Conservation (phyloP, 2,329 filamentous ascomycete genomes). For the Epichloe glyceriae region DNA sequence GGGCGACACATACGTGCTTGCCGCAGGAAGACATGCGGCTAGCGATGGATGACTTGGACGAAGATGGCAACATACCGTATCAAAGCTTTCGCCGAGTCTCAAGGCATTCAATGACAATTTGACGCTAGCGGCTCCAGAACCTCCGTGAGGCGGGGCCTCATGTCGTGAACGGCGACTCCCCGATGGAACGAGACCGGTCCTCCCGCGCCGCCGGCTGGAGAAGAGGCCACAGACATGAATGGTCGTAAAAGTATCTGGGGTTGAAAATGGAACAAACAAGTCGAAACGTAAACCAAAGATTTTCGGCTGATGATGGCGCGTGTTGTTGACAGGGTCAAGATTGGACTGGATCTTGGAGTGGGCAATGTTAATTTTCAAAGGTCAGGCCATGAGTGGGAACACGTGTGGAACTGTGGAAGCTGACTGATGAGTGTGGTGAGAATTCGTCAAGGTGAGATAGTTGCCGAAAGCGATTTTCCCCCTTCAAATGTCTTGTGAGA, state of each 20-base stretch:
- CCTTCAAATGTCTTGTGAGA: neutral
- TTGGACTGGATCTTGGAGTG: neutral
- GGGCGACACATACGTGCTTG: too few relatives aligned
- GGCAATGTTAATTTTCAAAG: neutral
- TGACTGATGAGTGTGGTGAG: neutral
- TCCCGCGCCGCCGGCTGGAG: neutral
- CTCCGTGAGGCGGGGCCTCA: conserved; percentile 1
- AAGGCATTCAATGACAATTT: conserved; percentile 6
- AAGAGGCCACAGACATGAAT: conserved; percentile 6
- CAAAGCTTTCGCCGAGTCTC: conserved; percentile 6
- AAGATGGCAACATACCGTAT: conserved; percentile 4
- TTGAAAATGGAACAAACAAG: neutral
- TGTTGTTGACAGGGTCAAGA: neutral
- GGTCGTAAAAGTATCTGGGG: neutral
- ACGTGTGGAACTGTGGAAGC: neutral
- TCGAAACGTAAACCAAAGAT: neutral
- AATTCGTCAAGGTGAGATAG: neutral
- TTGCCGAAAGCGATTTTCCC: neutral
- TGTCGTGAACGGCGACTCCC: neutral
- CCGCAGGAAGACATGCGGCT: neutral
- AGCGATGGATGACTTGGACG: too few relatives aligned
- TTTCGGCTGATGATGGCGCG: too few relatives aligned
- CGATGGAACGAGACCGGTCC: neutral
- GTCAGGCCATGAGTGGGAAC: neutral
- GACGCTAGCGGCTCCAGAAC: neutral